Evolutionary conservation across 2,329 filamentous ascomycete genomes (phyloP).

Genomic region (Trichoderma sp.): DNA sequence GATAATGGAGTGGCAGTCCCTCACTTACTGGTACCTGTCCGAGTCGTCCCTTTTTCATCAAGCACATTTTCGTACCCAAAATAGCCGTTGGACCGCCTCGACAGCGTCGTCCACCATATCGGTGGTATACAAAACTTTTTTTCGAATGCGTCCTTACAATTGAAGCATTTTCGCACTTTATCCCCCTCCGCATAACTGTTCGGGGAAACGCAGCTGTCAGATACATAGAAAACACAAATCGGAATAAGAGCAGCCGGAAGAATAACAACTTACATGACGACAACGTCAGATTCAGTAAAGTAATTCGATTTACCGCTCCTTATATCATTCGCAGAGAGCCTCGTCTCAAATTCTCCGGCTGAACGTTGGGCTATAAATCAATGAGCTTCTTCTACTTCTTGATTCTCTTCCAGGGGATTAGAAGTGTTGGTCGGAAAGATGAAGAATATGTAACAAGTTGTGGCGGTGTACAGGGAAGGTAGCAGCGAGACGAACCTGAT

Average conservation of each 20-base stretch:
- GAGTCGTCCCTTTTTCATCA: background rate
- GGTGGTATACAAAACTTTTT: conserved; percentile 35
- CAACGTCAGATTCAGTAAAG: background rate
- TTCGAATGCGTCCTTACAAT: conserved; percentile 33
- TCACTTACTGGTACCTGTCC: conserved; percentile 9
- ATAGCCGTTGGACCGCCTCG: conserved; percentile 42
- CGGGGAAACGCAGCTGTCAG: background rate
- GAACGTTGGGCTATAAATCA: background rate
- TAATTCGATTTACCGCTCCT: background rate
- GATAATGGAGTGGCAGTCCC: background rate
- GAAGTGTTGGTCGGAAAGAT: background rate
- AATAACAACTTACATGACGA: conserved; percentile 11
- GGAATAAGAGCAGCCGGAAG: no score
- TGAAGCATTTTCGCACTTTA: conserved; percentile 33
- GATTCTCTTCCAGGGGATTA: no score
- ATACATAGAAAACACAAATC: no score
- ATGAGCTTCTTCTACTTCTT: background rate
- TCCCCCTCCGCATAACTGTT: conserved; percentile 38
- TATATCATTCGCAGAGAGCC: background rate
- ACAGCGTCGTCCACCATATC: conserved; percentile 41
- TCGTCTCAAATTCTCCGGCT: background rate
- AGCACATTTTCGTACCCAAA: conserved; percentile 38
- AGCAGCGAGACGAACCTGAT: background rate
- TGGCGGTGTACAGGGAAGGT: background rate
- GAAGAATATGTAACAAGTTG: background rate